A percentile compares a stretch with the other conserved stretches of the same genome.
Conservation (phyloP, 2,329 filamentous ascomycete genomes). For the Xylariaceae sp. region DNA sequence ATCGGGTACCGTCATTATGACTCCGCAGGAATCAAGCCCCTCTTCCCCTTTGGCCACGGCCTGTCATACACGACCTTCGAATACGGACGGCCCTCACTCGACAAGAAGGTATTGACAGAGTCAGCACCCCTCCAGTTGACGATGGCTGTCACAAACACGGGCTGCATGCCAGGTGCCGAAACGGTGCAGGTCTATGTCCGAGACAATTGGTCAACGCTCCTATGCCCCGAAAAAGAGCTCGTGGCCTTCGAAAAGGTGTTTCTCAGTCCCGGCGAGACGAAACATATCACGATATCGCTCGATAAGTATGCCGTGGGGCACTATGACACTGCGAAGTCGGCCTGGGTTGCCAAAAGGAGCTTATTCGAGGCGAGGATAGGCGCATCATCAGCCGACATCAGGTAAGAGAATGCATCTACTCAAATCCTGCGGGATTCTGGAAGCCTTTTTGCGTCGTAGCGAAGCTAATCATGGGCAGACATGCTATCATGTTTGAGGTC, state of each 20-base stretch:
- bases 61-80: slow-evolving; percentile 67
- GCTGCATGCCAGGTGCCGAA: slow-evolving; percentile 52
- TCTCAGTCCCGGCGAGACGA: slow-evolving; percentile 52
- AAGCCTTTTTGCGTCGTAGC: neutral
- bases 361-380: slow-evolving; percentile 56
- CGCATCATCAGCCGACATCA: slow-evolving; percentile 57
- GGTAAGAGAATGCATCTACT: slow-evolving; percentile 39
- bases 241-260: slow-evolving; percentile 63
- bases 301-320: slow-evolving; percentile 54
- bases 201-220: slow-evolving; percentile 58
- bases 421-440: neutral
- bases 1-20: slow-evolving; percentile 72
- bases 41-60: slow-evolving; percentile 70
- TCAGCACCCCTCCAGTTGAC: slow-evolving; percentile 40
- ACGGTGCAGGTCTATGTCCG: slow-evolving; percentile 64
- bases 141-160: slow-evolving; percentile 51
- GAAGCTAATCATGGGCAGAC: slow-evolving; percentile 33
- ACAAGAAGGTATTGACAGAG: slow-evolving; percentile 36
- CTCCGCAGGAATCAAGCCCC: slow-evolving; percentile 49
- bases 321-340: slow-evolving; percentile 53
- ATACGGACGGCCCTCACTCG: slow-evolving; percentile 54
- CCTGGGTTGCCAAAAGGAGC: slow-evolving; percentile 64
- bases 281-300: slow-evolving; percentile 41
- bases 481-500: slow-evolving; percentile 50
- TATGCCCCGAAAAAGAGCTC: slow-evolving; percentile 64